phyloP scores from a whole-genome alignment of 768 basidiomycete species.

The Macrocybe gigantea region DNA sequence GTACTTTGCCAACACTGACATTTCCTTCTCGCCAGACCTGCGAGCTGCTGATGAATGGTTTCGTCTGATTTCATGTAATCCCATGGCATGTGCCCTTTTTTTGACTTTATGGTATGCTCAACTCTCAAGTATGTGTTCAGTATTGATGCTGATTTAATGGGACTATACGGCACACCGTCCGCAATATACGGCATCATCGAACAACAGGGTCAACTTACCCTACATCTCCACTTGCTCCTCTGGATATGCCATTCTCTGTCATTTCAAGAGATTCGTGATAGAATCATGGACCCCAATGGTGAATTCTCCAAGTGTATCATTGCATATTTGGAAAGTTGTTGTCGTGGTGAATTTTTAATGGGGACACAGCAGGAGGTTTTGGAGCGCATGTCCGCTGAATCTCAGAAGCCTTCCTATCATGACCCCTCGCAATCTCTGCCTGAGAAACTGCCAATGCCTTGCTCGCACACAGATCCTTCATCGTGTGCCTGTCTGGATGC shows the following conservation, averaged over 20 bases:
- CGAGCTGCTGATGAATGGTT: constrained; percentile 8
- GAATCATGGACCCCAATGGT: constrained; percentile 1
- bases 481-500: neutral
- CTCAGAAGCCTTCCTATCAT: neutral
- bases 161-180: constrained; percentile 19
- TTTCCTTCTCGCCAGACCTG: constrained; percentile 10
- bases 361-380: constrained; percentile 4
- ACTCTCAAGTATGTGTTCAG: constrained; percentile 22
- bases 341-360: constrained; percentile 14
- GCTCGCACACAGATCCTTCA: neutral
- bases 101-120: constrained; percentile 21
- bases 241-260: constrained; percentile 23
- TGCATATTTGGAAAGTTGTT: constrained; percentile 13
- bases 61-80: constrained; percentile 15
- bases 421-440: neutral
- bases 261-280: constrained; percentile 21
- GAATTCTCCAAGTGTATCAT: constrained; percentile 13
- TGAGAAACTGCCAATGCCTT: constrained; percentile 1
- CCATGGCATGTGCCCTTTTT: constrained; percentile 24
- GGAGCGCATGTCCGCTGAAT: neutral
- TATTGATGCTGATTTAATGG: constrained; percentile 6
- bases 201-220: constrained; percentile 26
- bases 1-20: constrained; percentile 14
- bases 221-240: constrained; percentile 31
- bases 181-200: constrained; percentile 28